A percentile compares a stretch with the other conserved stretches of the same genome.
Conservation (phyloP, 768 basidiomycete species). For the Botryobasidium botryosum region DNA sequence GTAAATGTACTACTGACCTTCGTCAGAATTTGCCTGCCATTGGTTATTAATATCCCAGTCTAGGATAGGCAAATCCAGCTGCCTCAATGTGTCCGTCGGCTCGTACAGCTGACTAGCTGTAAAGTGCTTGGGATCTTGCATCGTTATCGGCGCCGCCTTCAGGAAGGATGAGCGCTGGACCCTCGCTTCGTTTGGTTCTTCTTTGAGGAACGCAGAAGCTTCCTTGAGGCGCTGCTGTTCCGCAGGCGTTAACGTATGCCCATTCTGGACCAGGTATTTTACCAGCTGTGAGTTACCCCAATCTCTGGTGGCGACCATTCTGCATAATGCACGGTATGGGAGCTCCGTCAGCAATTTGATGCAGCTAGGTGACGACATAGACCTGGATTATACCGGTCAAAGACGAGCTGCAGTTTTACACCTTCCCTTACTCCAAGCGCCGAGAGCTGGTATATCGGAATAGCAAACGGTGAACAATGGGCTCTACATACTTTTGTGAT, state of each 20-base stretch:
- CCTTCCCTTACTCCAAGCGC: slow-evolving; percentile 76
- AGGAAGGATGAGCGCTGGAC: slow-evolving; percentile 46
- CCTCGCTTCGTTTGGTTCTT: too few species aligned
- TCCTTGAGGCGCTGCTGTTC: slow-evolving; percentile 39
- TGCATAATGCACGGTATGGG: slow-evolving; percentile 16
- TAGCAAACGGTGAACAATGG: slow-evolving; percentile 15
- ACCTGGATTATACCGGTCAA: slow-evolving; percentile 41
- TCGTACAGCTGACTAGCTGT: slow-evolving; percentile 55
- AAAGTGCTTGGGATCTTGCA: not conserved
- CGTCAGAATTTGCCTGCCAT: slow-evolving; percentile 71
- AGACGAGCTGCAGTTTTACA: slow-evolving; percentile 87
- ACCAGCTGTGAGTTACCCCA: slow-evolving; percentile 78
- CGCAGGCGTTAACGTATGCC: slow-evolving; percentile 36
- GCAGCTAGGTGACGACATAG: too few species aligned
- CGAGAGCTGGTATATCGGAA: slow-evolving; percentile 29
- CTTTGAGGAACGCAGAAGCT: too few species aligned
- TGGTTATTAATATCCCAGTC: slow-evolving; percentile 78
- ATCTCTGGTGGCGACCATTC: slow-evolving; percentile 78
- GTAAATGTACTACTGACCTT: too few species aligned
- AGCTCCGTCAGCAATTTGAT: too few species aligned
- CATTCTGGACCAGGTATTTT: slow-evolving; percentile 75
- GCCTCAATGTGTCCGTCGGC: slow-evolving; percentile 52
- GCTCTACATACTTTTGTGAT: too few species aligned
- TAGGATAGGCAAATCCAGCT: slow-evolving; percentile 61
- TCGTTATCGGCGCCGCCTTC: slow-evolving; percentile 27